A percentile compares a stretch with the other conserved stretches of the same genome.
Evolutionary conservation across 495 filamentous ascomycete genomes (phyloP).

Genomic region (Trichocladium antarcticum): DNA sequence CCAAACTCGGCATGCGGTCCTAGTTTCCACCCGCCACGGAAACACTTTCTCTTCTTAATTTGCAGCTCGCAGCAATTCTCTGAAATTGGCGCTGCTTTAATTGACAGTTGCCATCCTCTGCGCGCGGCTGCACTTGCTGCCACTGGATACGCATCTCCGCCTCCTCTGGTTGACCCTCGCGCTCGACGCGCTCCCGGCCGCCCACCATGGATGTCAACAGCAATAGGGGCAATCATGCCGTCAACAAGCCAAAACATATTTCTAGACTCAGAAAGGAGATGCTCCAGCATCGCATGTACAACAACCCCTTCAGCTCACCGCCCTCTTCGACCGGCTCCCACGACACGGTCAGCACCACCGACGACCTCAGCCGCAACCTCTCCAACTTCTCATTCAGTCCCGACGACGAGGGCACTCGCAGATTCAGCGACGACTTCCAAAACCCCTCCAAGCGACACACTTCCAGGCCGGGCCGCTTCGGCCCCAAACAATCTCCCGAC

Average conservation of each 20-base stretch:
- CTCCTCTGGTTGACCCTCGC: conserved; percentile 3
- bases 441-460: conserved; percentile 14
- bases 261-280: conserved; percentile 30
- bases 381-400: conserved; percentile 38
- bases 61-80: not conserved
- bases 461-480: conserved; percentile 24
- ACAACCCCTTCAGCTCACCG: conserved; percentile 41
- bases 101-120: not conserved
- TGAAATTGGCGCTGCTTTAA: not conserved
- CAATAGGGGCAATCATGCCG: conserved; percentile 16
- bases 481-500: conserved; percentile 7
- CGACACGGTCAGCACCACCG: conserved; percentile 39
- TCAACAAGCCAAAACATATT: conserved; percentile 26
- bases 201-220: conserved; percentile 27
- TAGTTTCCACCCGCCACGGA: not conserved
- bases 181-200: conserved; percentile 18
- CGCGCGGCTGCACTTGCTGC: conserved; percentile 2
- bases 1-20: conserved; percentile 1
- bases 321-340: conserved; percentile 43
- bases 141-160: no score
- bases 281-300: conserved; percentile 23
- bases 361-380: conserved; percentile 26
- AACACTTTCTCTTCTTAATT: not conserved
- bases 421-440: conserved; percentile 18
- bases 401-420: conserved; percentile 37